These are phyloP conservation scores for Fusarium bulbicola DNA, from an alignment of 2,329 filamentous ascomycete species.

Conservation along the genomic window DNA sequence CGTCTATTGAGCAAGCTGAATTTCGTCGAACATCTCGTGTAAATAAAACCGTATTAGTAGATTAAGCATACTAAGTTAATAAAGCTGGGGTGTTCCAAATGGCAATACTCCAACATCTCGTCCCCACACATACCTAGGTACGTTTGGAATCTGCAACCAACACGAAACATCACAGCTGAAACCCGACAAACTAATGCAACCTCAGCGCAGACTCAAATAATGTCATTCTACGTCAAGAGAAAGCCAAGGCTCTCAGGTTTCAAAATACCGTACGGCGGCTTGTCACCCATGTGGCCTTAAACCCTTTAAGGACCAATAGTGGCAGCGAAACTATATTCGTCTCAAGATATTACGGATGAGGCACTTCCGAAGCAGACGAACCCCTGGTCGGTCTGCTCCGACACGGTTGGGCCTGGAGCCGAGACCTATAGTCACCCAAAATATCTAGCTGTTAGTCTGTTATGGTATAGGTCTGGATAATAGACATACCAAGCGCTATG, in stretches of 20 bases:
- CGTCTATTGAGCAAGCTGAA: background rate
- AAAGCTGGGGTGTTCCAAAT: background rate
- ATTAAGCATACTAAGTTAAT: background rate
- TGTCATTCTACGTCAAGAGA: background rate
- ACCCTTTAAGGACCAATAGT: background rate
- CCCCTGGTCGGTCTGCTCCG: conserved; percentile 18
- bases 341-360: conserved; percentile 33
- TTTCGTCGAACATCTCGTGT: background rate
- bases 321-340: conserved; percentile 33
- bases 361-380: conserved; percentile 33
- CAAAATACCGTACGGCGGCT: background rate
- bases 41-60: background rate
- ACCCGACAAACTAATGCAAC: background rate
- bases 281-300: background rate
- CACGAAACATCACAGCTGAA: conserved; percentile 23
- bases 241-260: conserved; percentile 8
- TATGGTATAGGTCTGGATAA: conserved; percentile 7
- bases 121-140: background rate
- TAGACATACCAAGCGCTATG: conserved; percentile 23
- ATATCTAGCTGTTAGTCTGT: background rate
- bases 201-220: background rate
- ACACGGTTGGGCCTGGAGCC: conserved; percentile 22
- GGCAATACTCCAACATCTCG: background rate
- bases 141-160: conserved; percentile 24
- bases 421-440: conserved; percentile 11